Evolutionary conservation across 1,284 basidiomycete species (phyloP).

Genomic region (Puccinia horiana): DNA sequence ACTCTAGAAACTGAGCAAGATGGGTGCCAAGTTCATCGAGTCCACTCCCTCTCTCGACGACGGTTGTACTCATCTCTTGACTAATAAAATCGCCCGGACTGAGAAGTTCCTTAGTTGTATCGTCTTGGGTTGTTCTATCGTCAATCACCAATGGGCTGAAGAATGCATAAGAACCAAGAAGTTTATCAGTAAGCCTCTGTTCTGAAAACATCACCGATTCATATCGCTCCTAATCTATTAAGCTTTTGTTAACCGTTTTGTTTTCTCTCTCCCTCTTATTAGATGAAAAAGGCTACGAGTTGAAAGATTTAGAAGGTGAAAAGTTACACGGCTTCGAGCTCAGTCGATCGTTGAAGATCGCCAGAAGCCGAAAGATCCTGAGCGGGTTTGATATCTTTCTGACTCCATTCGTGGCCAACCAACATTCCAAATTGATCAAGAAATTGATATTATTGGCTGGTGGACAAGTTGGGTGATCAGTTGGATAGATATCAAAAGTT

Average conservation of each 20-base stretch:
- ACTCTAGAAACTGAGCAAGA: conserved; percentile 32
- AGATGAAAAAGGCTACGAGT: conserved; percentile 30
- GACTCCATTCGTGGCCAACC: conserved; percentile 8
- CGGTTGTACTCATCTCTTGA: conserved; percentile 31
- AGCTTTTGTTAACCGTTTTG: neutral
- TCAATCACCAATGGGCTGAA: conserved; percentile 38
- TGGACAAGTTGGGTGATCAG: conserved; percentile 30
- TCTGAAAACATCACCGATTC: neutral
- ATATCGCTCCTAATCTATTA: neutral
- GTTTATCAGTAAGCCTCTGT: conserved; percentile 15
- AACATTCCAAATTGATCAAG: conserved; percentile 14
- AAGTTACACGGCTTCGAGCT: conserved; percentile 18
- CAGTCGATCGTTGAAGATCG: conserved; percentile 6
- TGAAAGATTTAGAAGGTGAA: conserved; percentile 30
- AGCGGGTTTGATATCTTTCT: conserved; percentile 7
- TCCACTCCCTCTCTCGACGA: neutral
- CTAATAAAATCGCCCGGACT: conserved; percentile 22
- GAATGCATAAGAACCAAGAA: conserved; percentile 9
- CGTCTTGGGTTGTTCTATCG: conserved; percentile 20
- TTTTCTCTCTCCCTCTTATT: neutral
- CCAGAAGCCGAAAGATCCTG: conserved; percentile 13
- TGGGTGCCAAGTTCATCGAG: conserved; percentile 29
- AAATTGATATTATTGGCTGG: conserved; percentile 28
- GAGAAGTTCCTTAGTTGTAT: conserved; percentile 36
- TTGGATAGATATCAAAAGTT: too few species aligned